Conservation (phyloP, 495 filamentous ascomycete species). For the Astrothelium subdiscretum region DNA sequence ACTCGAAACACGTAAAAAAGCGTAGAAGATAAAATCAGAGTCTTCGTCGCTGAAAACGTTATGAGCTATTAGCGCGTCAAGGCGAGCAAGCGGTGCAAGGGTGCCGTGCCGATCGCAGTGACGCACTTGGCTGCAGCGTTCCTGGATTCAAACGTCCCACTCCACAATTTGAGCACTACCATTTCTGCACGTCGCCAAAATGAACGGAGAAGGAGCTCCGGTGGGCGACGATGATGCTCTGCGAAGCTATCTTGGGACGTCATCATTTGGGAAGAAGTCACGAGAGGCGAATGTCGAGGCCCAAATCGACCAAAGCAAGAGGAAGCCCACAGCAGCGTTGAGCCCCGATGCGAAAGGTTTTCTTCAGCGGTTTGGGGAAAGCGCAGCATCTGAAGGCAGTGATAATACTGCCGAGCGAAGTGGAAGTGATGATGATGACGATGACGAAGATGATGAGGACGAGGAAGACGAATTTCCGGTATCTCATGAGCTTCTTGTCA, state of each 20-base stretch:
- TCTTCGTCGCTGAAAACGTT: no score
- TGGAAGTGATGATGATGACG: conserved; percentile 42
- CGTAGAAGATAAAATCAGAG: no score
- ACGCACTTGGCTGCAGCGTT: neutral
- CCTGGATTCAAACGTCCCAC: neutral
- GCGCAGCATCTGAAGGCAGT: conserved; percentile 11
- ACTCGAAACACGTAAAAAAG: no score
- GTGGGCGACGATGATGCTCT: conserved; percentile 57
- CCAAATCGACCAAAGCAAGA: conserved; percentile 68
- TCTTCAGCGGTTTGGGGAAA: conserved; percentile 8
- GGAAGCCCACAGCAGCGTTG: conserved; percentile 31
- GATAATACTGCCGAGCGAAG: conserved; percentile 30
- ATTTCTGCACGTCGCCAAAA: neutral
- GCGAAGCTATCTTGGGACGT: conserved; percentile 65
- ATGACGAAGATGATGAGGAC: conserved; percentile 49
- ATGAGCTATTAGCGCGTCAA: no score
- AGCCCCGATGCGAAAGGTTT: conserved; percentile 4
- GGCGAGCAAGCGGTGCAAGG: neutral
- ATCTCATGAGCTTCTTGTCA: conserved; percentile 83
- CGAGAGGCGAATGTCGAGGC: conserved; percentile 60
- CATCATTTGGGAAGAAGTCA: conserved; percentile 70
- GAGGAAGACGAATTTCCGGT: conserved; percentile 87
- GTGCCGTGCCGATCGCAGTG: neutral
- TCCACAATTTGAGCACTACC: neutral
- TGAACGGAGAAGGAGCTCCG: conserved; percentile 16